Percentiles rank a stretch among this genome's conserved stretches.
phyloP scores from a whole-genome alignment of 2,329 filamentous ascomycete species.

The Rhinocladiella mackenziei region DNA sequence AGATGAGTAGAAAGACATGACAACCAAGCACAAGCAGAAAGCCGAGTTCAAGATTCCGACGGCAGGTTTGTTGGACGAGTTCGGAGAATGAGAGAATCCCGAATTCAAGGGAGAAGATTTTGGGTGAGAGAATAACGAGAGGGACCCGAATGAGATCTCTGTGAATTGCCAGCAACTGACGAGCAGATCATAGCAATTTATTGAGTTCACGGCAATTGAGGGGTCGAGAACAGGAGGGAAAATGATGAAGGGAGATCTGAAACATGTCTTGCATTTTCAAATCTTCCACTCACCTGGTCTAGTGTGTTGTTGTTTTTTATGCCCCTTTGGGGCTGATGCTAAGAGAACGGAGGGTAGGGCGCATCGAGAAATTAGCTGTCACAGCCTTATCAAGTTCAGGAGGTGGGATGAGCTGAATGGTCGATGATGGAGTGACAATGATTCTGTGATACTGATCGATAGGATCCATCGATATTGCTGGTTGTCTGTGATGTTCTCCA shows the following conservation, averaged over 20 bases:
- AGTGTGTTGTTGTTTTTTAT: conserved; percentile 1
- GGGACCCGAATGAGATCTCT: conserved; percentile 1
- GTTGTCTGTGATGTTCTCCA: no score
- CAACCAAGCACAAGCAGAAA: conserved; percentile 19
- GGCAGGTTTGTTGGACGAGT: conserved; percentile 12
- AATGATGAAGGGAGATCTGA: background rate
- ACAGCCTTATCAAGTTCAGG: conserved; percentile 3
- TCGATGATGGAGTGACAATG: background rate
- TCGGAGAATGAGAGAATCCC: conserved; percentile 20
- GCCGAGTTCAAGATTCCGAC: conserved; percentile 17
- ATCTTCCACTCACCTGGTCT: conserved; percentile 1
- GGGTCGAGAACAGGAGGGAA: background rate
- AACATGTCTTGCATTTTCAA: background rate
- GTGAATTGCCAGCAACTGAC: no score
- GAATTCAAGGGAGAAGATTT: conserved; percentile 9
- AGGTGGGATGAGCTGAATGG: conserved; percentile 1
- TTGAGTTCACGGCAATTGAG: background rate
- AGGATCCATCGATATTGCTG: background rate
- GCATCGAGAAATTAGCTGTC: conserved; percentile 1
- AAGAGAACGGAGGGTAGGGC: background rate
- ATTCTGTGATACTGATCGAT: background rate
- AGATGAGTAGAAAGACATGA: conserved; percentile 17
- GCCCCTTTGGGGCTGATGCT: conserved; percentile 7
- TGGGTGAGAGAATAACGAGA: conserved; percentile 1
- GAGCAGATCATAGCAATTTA: no score